Percentiles rank a stretch among this genome's conserved stretches.
These are phyloP conservation scores for Cyphellophora attinorum DNA, from an alignment of 2,329 filamentous ascomycete species.

Conservation along the genomic window DNA sequence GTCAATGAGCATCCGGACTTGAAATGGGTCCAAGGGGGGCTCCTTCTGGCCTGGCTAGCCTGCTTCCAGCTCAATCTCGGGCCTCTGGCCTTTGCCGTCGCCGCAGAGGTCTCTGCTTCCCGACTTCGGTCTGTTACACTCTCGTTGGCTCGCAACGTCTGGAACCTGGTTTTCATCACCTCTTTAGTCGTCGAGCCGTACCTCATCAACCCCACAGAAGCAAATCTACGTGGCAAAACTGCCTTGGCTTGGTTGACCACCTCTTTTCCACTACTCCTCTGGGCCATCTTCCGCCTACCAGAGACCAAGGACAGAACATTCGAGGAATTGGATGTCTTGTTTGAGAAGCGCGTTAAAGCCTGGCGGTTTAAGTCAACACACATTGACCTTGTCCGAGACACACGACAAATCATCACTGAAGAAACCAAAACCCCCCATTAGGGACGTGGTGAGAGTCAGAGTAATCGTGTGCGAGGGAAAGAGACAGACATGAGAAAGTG, in stretches of 20 bases:
- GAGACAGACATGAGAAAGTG: too few relatives aligned
- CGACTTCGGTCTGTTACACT: conserved; percentile 46
- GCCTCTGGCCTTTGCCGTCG: conserved; percentile 43
- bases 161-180: conserved; percentile 41
- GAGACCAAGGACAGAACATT: conserved; percentile 38
- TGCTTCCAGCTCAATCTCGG: conserved; percentile 47
- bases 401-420: too few relatives aligned
- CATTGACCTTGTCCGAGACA: conserved; percentile 26
- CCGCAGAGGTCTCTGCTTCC: conserved; percentile 44
- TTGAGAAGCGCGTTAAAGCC: conserved; percentile 31
- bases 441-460: too few relatives aligned
- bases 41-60: conserved; percentile 43
- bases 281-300: conserved; percentile 35
- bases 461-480: too few relatives aligned
- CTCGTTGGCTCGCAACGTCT: conserved; percentile 41
- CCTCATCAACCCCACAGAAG: conserved; percentile 20
- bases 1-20: conserved; percentile 21
- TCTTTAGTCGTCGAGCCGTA: conserved; percentile 30
- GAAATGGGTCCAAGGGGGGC: conserved; percentile 15
- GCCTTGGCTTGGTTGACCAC: conserved; percentile 30
- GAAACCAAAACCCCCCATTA: too few relatives aligned
- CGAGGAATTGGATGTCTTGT: conserved; percentile 37
- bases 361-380: conserved; percentile 35
- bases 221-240: conserved; percentile 25
- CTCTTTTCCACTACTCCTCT: conserved; percentile 29